Evolutionary conservation across 2,329 filamentous ascomycete genomes (phyloP).

Genomic region (Scortechinia acanthostroma): DNA sequence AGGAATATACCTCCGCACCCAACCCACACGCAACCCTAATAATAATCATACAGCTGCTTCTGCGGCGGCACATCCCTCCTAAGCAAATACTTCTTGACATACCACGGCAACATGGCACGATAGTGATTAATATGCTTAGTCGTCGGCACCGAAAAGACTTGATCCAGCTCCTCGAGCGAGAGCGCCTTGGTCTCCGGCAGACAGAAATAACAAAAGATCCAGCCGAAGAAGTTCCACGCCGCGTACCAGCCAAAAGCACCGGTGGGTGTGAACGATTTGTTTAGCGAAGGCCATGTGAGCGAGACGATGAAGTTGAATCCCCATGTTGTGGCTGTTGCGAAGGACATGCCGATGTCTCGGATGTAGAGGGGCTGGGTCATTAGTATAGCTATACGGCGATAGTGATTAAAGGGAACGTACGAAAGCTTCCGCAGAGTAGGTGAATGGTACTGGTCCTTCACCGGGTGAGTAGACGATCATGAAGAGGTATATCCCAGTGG

Average conservation of each 20-base stretch:
- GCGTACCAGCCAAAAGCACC: conserved; percentile 30
- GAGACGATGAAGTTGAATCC: conserved; percentile 28
- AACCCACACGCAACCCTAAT: too few species aligned
- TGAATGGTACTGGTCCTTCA: conserved; percentile 49
- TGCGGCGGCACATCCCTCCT: background rate
- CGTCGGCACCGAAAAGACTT: background rate
- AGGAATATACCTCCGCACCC: too few species aligned
- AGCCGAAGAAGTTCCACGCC: conserved; percentile 9
- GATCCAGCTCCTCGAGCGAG: background rate
- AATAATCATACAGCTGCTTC: background rate
- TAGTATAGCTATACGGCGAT: too few species aligned
- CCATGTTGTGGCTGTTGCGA: conserved; percentile 30
- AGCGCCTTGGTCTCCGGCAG: conserved; percentile 19
- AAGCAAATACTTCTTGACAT: background rate
- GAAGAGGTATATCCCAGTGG: conserved; percentile 27
- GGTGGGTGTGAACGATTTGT: conserved; percentile 10
- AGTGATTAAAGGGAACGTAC: too few species aligned
- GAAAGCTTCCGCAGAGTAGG: conserved; percentile 51
- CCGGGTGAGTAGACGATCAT: conserved; percentile 36
- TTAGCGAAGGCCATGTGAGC: conserved; percentile 20
- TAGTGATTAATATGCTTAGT: conserved; percentile 1
- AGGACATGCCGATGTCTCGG: conserved; percentile 44
- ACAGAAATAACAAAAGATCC: conserved; percentile 14
- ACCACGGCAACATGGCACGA: background rate
- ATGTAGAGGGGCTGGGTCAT: conserved; percentile 37